Evolutionary conservation across 345 rosid species (phyloP).

Genomic region (Garcia nutans): DNA sequence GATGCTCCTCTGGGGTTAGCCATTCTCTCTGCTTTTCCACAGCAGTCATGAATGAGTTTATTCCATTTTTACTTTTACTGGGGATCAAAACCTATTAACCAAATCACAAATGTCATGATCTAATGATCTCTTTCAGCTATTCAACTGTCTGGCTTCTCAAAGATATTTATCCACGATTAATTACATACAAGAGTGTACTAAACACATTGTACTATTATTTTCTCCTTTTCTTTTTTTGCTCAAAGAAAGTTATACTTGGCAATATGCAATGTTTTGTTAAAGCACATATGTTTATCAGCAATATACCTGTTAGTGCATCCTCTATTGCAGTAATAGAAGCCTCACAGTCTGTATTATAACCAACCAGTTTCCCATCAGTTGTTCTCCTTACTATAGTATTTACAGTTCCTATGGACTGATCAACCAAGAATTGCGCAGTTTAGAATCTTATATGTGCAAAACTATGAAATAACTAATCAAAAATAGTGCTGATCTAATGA

Average conservation of each 20-base stretch:
- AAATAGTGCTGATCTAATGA: background rate
- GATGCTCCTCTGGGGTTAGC: background rate
- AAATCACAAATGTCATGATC: background rate
- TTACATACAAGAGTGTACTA: background rate
- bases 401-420: constrained; percentile 48
- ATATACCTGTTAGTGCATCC: constrained; percentile 39
- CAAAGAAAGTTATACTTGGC: background rate
- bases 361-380: constrained; percentile 44
- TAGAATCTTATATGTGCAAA: constrained; percentile 15
- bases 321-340: constrained; percentile 49
- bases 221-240: background rate
- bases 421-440: constrained; percentile 4
- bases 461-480: no score
- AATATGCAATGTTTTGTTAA: no score
- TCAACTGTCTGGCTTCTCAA: background rate
- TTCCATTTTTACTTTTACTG: background rate
- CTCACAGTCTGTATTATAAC: constrained; percentile 50
- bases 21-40: constrained; percentile 9
- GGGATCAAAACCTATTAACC: background rate
- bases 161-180: background rate
- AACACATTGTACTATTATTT: no score
- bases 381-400: constrained; percentile 47
- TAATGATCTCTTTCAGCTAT: background rate
- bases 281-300: background rate
- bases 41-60: background rate